Evolutionary conservation across 2,329 filamentous ascomycete species (phyloP).

Genomic region (Sporothrix phasma): DNA sequence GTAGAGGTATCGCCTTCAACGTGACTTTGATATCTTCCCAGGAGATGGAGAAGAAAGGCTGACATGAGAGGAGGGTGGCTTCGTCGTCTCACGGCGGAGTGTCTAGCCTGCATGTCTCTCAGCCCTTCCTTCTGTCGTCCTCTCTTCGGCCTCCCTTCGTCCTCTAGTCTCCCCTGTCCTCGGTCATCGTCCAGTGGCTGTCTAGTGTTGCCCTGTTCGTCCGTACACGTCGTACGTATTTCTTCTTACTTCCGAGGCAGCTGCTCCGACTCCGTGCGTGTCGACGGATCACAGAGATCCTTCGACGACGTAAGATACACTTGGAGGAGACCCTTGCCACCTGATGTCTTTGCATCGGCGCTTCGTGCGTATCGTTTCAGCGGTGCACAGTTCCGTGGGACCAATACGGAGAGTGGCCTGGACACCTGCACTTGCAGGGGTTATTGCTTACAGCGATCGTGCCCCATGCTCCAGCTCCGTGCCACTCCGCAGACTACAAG

Average conservation of each 20-base stretch:
- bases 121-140: neutral
- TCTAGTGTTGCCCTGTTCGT: neutral
- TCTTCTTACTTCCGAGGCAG: neutral
- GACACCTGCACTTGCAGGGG: neutral
- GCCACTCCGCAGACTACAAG: neutral
- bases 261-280: neutral
- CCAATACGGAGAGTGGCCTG: neutral
- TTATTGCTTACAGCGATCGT: neutral
- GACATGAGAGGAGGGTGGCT: neutral
- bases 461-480: neutral
- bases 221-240: conserved; percentile 5
- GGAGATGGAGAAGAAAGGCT: neutral
- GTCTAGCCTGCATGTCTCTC: conserved; percentile 8
- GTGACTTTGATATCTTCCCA: neutral
- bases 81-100: neutral
- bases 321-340: neutral
- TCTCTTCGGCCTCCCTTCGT: neutral
- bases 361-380: conserved; percentile 1
- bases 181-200: conserved; percentile 2
- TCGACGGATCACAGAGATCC: neutral
- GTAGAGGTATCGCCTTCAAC: neutral
- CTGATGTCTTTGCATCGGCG: neutral
- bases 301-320: no score
- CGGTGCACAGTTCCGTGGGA: neutral
- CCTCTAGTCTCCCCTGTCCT: neutral